Percentiles rank a stretch among this genome's conserved stretches.
Conservation (phyloP, 1,139 yeast species). For the Suhomyces bokatorum region DNA sequence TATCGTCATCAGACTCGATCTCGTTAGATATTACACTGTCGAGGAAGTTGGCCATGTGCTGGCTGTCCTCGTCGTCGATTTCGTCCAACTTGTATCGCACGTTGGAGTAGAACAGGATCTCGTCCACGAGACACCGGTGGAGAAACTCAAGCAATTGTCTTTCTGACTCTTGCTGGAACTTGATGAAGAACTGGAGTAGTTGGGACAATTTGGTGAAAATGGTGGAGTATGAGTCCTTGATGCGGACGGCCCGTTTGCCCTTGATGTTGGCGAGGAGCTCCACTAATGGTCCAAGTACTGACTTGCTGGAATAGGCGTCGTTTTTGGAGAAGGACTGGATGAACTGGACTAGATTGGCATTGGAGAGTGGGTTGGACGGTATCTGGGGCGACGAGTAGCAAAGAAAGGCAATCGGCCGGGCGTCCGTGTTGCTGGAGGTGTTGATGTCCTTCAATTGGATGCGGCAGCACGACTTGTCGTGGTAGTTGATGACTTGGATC, state of each 20-base stretch:
- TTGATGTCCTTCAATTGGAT: conserved; percentile 10
- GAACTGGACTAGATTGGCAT: conserved; percentile 18
- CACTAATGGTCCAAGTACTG: conserved; percentile 6
- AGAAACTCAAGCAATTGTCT: conserved; percentile 21
- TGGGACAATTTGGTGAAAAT: conserved; percentile 23
- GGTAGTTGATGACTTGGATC: conserved; percentile 20
- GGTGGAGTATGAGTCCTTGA: conserved; percentile 23
- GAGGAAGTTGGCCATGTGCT: conserved; percentile 23
- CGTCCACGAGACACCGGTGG: conserved; percentile 24
- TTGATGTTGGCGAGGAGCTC: conserved; percentile 17
- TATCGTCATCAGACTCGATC: conserved; percentile 1
- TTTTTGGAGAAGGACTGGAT: conserved; percentile 14
- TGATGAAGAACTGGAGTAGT: conserved; percentile 24
- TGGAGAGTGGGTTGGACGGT: background rate
- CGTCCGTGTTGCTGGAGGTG: background rate
- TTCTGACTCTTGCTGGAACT: conserved; percentile 26
- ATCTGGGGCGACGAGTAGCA: background rate
- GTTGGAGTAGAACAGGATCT: conserved; percentile 20
- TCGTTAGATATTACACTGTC: conserved; percentile 19
- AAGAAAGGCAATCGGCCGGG: background rate
- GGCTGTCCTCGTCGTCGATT: conserved; percentile 27
- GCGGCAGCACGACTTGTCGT: conserved; percentile 16
- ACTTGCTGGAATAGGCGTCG: conserved; percentile 1
- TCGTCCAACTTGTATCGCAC: conserved; percentile 21
- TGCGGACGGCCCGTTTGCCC: conserved; percentile 21